Evolutionary conservation across 257 asterid genomes (phyloP).

Genomic region (Rubia yunnanensis): DNA sequence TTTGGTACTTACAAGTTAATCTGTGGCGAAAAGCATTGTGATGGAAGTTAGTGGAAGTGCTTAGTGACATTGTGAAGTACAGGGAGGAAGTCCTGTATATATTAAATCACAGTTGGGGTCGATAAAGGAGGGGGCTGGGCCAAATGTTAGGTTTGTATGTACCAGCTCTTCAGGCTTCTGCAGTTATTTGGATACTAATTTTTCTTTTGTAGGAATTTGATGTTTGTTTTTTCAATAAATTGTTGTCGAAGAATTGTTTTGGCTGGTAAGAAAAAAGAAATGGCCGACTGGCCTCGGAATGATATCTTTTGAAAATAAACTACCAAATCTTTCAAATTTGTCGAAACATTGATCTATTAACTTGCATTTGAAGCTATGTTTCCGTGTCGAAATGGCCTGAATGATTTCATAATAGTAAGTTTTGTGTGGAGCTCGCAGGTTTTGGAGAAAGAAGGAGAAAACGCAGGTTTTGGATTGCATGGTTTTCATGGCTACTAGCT

Average conservation of each 20-base stretch:
- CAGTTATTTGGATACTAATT: background rate
- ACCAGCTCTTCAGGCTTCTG: background rate
- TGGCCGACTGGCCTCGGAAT: too few relatives aligned
- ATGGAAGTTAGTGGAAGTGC: too few relatives aligned
- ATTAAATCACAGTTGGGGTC: constrained; percentile 62
- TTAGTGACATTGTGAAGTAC: background rate
- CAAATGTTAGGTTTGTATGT: constrained; percentile 52
- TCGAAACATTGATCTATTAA: background rate
- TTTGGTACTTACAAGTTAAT: too few relatives aligned
- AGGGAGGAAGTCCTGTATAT: constrained; percentile 79
- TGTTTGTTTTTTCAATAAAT: constrained; percentile 7
- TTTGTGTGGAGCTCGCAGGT: constrained; percentile 91
- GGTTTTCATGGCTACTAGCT: too few relatives aligned
- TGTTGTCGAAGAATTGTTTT: constrained; percentile 73
- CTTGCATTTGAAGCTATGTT: background rate
- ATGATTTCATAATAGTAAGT: constrained; percentile 5
- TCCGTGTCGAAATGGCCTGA: background rate
- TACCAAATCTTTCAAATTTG: background rate
- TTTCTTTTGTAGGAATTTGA: background rate
- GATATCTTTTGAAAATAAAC: background rate
- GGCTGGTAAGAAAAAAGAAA: constrained; percentile 68
- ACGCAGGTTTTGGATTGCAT: too few relatives aligned
- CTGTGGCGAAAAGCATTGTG: too few relatives aligned
- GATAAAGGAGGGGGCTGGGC: constrained; percentile 74
- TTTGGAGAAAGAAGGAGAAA: too few relatives aligned